These are phyloP conservation scores for Trichothecium roseum DNA, from an alignment of 2,329 filamentous ascomycete genomes.

Conservation along the genomic window DNA sequence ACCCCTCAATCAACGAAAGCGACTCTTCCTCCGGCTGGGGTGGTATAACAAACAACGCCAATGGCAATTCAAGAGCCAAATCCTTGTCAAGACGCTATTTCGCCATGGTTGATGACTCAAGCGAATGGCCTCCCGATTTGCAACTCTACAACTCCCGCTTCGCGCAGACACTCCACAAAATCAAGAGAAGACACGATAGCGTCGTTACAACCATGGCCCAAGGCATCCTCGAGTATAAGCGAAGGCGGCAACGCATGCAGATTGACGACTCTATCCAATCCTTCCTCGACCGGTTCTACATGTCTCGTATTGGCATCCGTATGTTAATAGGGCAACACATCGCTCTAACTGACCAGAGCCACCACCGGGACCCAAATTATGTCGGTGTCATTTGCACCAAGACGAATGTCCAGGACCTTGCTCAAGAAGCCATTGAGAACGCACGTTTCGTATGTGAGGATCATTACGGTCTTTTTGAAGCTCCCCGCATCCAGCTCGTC, in stretches of 20 bases:
- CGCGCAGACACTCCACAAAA: constrained; percentile 77
- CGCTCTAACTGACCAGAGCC: constrained; percentile 85
- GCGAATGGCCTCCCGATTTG: constrained; percentile 88
- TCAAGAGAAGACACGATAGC: constrained; percentile 92
- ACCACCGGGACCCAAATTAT: constrained; percentile 82
- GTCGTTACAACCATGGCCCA: constrained; percentile 98
- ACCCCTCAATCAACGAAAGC: constrained; percentile 78
- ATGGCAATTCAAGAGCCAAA: constrained; percentile 38
- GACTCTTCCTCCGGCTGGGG: constrained; percentile 57
- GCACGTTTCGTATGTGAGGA: constrained; percentile 98
- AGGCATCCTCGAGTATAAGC: constrained; percentile 96
- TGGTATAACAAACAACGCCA: constrained; percentile 26
- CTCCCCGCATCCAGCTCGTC: constrained; percentile 91
- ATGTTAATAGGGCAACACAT: constrained; percentile 99
- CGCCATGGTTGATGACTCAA: constrained; percentile 77
- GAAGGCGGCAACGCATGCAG: constrained; percentile 90
- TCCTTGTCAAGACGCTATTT: constrained; percentile 60
- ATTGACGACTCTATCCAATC: constrained; percentile 96
- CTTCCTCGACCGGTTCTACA: constrained; percentile 98
- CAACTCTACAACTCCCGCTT: constrained; percentile 91
- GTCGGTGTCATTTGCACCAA: constrained; percentile 99
- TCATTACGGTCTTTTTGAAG: constrained; percentile 94
- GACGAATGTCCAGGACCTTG: constrained; percentile 90
- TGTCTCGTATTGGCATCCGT: constrained; percentile 97
- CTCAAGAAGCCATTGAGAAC: constrained; percentile 95